Percentiles rank a stretch among this genome's conserved stretches.
Conservation (phyloP, 331 rosid species). For the Saraca asoca region DNA sequence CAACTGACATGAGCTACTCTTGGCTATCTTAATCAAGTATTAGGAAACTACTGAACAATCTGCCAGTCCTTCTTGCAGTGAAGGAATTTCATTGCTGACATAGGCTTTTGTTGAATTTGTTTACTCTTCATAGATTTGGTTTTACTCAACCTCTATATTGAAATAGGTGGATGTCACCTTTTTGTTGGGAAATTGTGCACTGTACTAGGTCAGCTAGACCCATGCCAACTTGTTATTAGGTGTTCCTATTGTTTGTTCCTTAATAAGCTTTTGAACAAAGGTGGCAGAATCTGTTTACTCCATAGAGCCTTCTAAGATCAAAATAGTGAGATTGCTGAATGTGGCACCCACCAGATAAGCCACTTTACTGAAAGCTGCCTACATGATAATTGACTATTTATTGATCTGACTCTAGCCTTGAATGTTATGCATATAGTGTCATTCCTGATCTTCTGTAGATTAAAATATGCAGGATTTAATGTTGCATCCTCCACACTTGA, state of each 20-base stretch:
- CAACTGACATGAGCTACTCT: background rate
- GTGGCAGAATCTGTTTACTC: background rate
- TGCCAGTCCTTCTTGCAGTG: background rate
- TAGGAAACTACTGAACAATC: background rate
- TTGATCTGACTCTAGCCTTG: too few species aligned
- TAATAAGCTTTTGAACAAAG: background rate
- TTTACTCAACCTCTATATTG: background rate
- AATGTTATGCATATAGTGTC: background rate
- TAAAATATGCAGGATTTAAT: too few species aligned
- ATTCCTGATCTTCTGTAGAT: too few species aligned
- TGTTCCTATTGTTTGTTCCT: background rate
- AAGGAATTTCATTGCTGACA: background rate
- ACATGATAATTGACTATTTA: background rate
- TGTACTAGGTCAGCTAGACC: background rate
- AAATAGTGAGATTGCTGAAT: background rate
- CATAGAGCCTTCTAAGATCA: background rate
- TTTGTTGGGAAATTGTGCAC: background rate
- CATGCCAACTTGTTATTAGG: background rate
- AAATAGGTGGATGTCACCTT: background rate
- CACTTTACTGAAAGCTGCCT: constrained; percentile 3
- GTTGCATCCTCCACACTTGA: too few species aligned
- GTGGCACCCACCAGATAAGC: background rate
- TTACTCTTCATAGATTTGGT: background rate
- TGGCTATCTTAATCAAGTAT: background rate
- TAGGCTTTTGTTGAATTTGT: too few species aligned